Percentiles rank a stretch among this genome's conserved stretches.
These are phyloP conservation scores for Ustilago nuda DNA, from an alignment of 1,284 basidiomycete genomes.

Conservation along the genomic window DNA sequence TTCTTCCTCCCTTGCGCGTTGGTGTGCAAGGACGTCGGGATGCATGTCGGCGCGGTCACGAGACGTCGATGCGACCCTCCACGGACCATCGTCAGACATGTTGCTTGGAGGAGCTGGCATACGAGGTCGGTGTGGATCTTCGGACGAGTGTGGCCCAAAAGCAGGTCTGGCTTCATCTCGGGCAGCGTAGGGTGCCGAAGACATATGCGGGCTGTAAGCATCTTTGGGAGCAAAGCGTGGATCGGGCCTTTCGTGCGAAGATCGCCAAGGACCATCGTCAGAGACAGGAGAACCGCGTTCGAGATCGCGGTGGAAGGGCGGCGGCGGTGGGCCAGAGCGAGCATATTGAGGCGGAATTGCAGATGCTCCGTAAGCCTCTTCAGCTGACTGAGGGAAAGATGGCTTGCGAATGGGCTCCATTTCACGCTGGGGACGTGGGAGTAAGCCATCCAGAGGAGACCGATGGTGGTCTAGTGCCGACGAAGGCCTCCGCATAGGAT, in stretches of 20 bases:
- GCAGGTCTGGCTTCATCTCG: constrained; percentile 21
- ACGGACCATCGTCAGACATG: constrained; percentile 24
- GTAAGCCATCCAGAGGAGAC: constrained; percentile 20
- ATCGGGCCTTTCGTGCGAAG: constrained; percentile 19
- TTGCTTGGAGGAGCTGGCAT: constrained; percentile 18
- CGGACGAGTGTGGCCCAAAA: constrained; percentile 21
- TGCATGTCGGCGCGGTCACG: constrained; percentile 18
- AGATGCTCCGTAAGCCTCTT: constrained; percentile 17
- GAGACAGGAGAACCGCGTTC: constrained; percentile 21
- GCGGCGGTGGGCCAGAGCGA: constrained; percentile 20
- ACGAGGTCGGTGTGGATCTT: constrained; percentile 30
- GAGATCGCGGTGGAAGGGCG: constrained; percentile 17
- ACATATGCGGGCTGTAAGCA: constrained; percentile 23
- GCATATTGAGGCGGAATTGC: constrained; percentile 6
- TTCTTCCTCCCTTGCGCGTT: constrained; percentile 28
- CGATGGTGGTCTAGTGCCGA: constrained; percentile 20
- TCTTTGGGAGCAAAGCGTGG: constrained; percentile 30
- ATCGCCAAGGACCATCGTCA: constrained; percentile 31
- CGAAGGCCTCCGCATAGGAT: constrained; percentile 16
- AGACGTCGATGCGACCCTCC: constrained; percentile 19
- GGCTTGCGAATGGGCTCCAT: constrained; percentile 14
- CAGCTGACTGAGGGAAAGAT: constrained; percentile 11
- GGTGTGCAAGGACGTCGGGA: constrained; percentile 23
- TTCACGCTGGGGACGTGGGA: constrained; percentile 19
- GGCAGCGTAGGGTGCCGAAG: constrained; percentile 10